These are phyloP conservation scores for Debaryomyces udenii DNA, from an alignment of 1,139 yeast species.

Conservation along the genomic window DNA sequence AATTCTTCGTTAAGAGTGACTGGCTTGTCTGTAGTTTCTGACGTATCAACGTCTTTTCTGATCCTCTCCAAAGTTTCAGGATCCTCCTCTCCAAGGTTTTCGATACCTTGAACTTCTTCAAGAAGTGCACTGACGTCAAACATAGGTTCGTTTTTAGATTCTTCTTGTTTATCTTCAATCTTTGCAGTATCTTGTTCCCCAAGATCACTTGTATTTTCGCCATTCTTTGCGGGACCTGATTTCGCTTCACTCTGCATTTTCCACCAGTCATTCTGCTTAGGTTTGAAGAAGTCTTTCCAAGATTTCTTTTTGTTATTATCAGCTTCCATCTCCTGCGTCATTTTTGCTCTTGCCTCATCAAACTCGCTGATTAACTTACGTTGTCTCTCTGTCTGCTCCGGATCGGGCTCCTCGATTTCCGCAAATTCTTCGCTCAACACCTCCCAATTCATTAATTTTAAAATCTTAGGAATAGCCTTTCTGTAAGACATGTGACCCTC, in stretches of 20 bases:
- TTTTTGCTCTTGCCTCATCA: conserved; percentile 76
- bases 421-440: conserved; percentile 88
- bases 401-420: conserved; percentile 96
- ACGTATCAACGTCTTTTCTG: conserved; percentile 19
- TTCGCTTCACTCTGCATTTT: conserved; percentile 15
- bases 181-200: conserved; percentile 16
- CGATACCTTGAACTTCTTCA: conserved; percentile 50
- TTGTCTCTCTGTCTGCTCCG: conserved; percentile 81
- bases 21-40: conserved; percentile 8
- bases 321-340: conserved; percentile 41
- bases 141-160: conserved; percentile 23
- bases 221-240: conserved; percentile 20
- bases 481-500: conserved; percentile 98
- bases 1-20: conserved; percentile 23
- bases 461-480: conserved; percentile 82
- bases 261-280: conserved; percentile 90
- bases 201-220: conserved; percentile 13
- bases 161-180: conserved; percentile 13
- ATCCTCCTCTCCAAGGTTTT: conserved; percentile 28
- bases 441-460: conserved; percentile 73
- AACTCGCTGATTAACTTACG: conserved; percentile 80
- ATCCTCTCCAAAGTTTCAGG: conserved; percentile 19
- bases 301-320: conserved; percentile 38
- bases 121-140: conserved; percentile 52
- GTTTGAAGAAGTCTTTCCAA: conserved; percentile 71